Base-by-base conservation (phyloP, 192 early-diverging fungal species). In the Jimgerdemannia flammicorona region DNA sequence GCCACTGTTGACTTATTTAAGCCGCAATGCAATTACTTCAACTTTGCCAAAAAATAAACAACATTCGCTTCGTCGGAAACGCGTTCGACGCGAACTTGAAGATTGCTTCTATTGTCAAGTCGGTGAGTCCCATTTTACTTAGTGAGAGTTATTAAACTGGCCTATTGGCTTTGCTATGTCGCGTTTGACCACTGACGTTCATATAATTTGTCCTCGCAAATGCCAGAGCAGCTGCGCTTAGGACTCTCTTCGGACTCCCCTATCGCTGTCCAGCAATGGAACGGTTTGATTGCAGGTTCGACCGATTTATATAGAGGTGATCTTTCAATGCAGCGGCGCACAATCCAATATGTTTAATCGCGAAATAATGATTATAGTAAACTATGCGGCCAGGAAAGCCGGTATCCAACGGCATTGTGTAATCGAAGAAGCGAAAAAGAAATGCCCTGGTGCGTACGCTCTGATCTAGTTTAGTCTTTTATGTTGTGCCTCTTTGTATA, bases 221-320 rank as follows among this genome's bases (percentile, higher is more conserved):
- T 14, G 6, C 49, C 43, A 92, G 92, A 95, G 74, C 88, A 91
- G 80, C 83, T 90, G 9, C 80, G 95, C 42, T 82, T 95, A 18
- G 92, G 88, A 42, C 79, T 95, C 43, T 80, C 91, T 64, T 67
- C 86, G 0, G 87, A 89, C 44, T 68, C 84, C 9, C 95, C 96
- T n/a, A 71, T 96, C 9, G 91, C 89, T 14, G 95, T 96, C 11
- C 95, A 95, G 79, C 97, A 99, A 81, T 99, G 97, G 97, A 84
- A 91, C 40, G 88, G 87, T 4, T 81, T 97, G 29, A 88, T 96
- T 70, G 95, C 95, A 3, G 89, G 81, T 79, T 79, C 70, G 75
- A 29, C 29, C 29, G 29, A 29, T 29, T 29, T 29, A 29, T 29
- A 29, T 41, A 14, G 71, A 19, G n/a, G 14, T 66, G 43, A 10